Conservation (phyloP, 495 filamentous ascomycete genomes). For the Penicillium salamii region DNA sequence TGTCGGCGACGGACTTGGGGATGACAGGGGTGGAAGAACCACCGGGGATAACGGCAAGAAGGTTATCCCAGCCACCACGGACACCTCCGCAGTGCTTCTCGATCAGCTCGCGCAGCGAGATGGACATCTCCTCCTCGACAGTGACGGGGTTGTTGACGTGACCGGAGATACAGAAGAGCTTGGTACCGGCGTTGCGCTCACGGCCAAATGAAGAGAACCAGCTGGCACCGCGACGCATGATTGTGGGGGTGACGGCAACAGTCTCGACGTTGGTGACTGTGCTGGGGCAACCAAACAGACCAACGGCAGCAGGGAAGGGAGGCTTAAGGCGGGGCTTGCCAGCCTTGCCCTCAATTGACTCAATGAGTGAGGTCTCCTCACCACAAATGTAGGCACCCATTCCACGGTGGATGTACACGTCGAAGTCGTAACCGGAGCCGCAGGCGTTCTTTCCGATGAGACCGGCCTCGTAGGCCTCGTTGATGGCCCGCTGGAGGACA, state of each 20-base stretch:
- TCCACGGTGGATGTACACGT: slow-evolving; percentile 93
- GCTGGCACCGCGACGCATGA: slow-evolving; percentile 83
- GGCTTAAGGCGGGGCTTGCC: slow-evolving; percentile 98
- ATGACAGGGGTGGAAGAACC: slow-evolving; percentile 95
- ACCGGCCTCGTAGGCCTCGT: slow-evolving; percentile 92
- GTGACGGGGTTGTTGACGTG: slow-evolving; percentile 98
- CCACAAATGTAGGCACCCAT: slow-evolving; percentile 98
- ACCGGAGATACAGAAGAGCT: slow-evolving; percentile 97
- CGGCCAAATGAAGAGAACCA: slow-evolving; percentile 95
- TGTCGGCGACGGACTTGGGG: slow-evolving; percentile 80
- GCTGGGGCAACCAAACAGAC: slow-evolving; percentile 95
- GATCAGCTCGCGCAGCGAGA: slow-evolving; percentile 89
- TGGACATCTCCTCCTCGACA: slow-evolving; percentile 98
- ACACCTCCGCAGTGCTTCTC: slow-evolving; percentile 98
- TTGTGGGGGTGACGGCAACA: slow-evolving; percentile 90
- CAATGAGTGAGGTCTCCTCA: slow-evolving; percentile 96
- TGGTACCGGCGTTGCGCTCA: slow-evolving; percentile 92
- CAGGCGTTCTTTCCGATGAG: slow-evolving; percentile 98
- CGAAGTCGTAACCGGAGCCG: slow-evolving; percentile 94
- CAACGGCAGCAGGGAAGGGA: slow-evolving; percentile 94
- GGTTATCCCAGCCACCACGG: slow-evolving; percentile 95
- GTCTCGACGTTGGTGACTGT: slow-evolving; percentile 99
- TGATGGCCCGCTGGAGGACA: slow-evolving; percentile 88
- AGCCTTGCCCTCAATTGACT: slow-evolving; percentile 96
- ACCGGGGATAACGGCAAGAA: slow-evolving; percentile 91